phyloP scores from a whole-genome alignment of 2,329 filamentous ascomycete genomes.

The Aspergillus aculeatinus region DNA sequence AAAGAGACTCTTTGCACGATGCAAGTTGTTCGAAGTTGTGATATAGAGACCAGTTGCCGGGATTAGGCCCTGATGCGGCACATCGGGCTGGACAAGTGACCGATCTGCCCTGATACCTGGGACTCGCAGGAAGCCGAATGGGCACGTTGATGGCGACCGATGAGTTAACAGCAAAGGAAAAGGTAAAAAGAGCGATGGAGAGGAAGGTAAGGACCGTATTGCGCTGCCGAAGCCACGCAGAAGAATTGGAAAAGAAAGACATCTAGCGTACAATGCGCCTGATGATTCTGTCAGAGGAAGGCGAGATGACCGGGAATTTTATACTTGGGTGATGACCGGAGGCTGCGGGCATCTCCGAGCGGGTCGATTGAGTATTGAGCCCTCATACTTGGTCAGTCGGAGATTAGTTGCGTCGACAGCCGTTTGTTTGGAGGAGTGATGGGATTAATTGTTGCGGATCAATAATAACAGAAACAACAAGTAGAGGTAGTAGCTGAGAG shows the following conservation, averaged over 20 bases:
- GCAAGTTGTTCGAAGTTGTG: conserved; percentile 3
- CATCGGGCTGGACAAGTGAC: neutral
- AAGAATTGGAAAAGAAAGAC: too few relatives aligned
- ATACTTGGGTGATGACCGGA: too few relatives aligned
- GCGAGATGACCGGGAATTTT: too few relatives aligned
- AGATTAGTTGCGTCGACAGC: too few relatives aligned
- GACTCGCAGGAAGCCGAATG: conserved; percentile 1
- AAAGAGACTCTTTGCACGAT: conserved; percentile 2
- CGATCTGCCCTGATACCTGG: neutral
- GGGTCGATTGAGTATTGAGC: too few relatives aligned
- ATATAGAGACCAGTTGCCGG: conserved; percentile 1
- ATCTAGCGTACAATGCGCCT: too few relatives aligned
- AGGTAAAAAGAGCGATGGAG: neutral
- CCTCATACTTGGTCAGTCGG: too few relatives aligned
- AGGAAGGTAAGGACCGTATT: too few relatives aligned
- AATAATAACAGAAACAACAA: neutral
- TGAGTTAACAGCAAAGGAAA: neutral
- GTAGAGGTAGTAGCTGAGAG: too few relatives aligned
- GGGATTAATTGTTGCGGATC: neutral
- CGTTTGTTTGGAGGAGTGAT: neutral
- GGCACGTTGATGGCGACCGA: neutral
- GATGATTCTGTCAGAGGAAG: too few relatives aligned
- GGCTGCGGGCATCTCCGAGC: too few relatives aligned
- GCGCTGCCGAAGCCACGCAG: too few relatives aligned
- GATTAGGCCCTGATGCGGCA: neutral